Evolutionary conservation across 768 basidiomycete genomes (phyloP).

Genomic region (Suillus decipiens): DNA sequence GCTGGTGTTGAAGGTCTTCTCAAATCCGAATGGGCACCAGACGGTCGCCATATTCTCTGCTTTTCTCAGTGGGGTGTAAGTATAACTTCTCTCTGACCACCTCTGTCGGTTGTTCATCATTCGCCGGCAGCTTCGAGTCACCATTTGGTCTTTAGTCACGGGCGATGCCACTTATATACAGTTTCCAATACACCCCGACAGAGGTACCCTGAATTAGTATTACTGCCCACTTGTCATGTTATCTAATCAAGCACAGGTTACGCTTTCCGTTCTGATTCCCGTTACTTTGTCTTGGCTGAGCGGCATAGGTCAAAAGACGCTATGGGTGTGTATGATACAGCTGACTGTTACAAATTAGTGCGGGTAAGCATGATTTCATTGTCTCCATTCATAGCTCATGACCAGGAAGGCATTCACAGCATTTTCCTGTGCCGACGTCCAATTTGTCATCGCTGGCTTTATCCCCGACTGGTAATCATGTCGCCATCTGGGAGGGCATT

Average conservation of each 20-base stretch:
- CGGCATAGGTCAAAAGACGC: constrained; percentile 90
- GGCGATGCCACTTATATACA: constrained; percentile 83
- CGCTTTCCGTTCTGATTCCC: constrained; percentile 76
- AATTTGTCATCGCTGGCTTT: constrained; percentile 70
- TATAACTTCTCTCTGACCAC: constrained; percentile 19
- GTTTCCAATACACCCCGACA: constrained; percentile 78
- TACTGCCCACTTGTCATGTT: not conserved
- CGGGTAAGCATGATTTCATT: constrained; percentile 45
- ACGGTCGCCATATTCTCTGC: constrained; percentile 79
- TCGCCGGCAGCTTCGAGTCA: constrained; percentile 69
- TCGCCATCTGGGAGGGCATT: constrained; percentile 84
- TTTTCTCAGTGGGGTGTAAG: constrained; percentile 95
- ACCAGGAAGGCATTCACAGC: constrained; percentile 46
- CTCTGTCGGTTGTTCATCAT: constrained; percentile 5
- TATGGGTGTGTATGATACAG: constrained; percentile 79
- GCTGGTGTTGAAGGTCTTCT: constrained; percentile 82
- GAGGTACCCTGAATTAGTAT: constrained; percentile 46
- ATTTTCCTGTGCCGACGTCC: constrained; percentile 78
- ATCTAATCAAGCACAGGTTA: constrained; percentile 50
- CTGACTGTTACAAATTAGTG: constrained; percentile 68
- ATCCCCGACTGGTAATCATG: constrained; percentile 73
- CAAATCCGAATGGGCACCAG: constrained; percentile 89
- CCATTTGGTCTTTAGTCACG: constrained; percentile 80
- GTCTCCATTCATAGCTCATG: constrained; percentile 19
- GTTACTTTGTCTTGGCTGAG: constrained; percentile 85